A percentile compares a stretch with the other conserved stretches of the same genome.
These are phyloP conservation scores for Boletus sp. DNA, from an alignment of 1,284 basidiomycete genomes.

Conservation along the genomic window DNA sequence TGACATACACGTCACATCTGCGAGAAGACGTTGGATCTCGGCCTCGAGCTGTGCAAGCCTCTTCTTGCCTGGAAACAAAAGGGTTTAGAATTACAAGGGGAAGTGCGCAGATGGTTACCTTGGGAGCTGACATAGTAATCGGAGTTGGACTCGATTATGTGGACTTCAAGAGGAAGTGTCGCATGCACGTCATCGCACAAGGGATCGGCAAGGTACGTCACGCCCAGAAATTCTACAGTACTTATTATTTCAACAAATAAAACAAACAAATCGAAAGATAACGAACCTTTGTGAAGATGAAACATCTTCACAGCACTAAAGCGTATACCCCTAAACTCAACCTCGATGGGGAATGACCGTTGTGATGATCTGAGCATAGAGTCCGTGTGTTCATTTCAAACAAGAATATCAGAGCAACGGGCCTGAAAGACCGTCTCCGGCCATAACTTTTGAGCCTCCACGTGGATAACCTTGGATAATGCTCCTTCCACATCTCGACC, in stretches of 20 bases:
- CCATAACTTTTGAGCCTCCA: constrained; percentile 62
- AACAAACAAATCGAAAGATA: not conserved
- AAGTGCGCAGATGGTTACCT: constrained; percentile 42
- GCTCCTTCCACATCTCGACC: constrained; percentile 54
- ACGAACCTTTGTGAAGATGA: constrained; percentile 65
- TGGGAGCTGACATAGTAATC: constrained; percentile 68
- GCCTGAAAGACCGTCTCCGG: constrained; percentile 78
- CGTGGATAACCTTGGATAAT: constrained; percentile 59
- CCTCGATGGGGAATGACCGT: constrained; percentile 58
- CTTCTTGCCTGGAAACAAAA: constrained; percentile 47
- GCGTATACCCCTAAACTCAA: constrained; percentile 58
- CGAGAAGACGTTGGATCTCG: constrained; percentile 71
- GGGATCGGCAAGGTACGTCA: constrained; percentile 71
- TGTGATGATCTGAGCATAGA: constrained; percentile 55
- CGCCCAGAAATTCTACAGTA: constrained; percentile 62
- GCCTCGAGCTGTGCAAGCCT: constrained; percentile 69
- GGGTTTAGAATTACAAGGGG: not conserved
- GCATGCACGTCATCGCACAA: constrained; percentile 62
- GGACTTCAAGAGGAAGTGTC: constrained; percentile 64
- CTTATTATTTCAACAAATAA: constrained; percentile 4
- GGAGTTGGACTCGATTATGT: constrained; percentile 64
- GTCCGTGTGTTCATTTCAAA: constrained; percentile 3
- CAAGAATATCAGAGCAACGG: constrained; percentile 24
- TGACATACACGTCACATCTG: constrained; percentile 83
- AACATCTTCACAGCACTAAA: constrained; percentile 72